Evolutionary conservation across 768 basidiomycete genomes (phyloP), one percentile per base, ranked within the genome.

Genomic region (Leucosporidium scottii): DNA sequence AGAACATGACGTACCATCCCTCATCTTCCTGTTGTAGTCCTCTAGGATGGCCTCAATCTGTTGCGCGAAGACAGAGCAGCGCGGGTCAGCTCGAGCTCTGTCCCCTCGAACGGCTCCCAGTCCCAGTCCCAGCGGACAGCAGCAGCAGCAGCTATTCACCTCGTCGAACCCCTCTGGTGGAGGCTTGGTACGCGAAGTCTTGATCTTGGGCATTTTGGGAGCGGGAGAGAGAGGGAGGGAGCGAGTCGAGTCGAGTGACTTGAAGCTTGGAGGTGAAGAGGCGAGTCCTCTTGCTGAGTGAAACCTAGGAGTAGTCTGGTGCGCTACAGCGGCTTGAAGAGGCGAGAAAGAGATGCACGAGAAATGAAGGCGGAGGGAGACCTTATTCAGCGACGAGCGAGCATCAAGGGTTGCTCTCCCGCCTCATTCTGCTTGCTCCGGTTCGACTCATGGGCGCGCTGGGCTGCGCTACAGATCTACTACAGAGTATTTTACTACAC

Each of bases 21-120:
- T 83, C 96, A 99, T 99, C 82, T 96, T 98, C 82, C 92, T 91
- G 54, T 91, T 90, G 78, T 98, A 99, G 80, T 98, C 96, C 73
- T 98, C 96, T 73, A 98, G 87, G 74, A 97, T 87, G 89, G 94
- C 78, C 67, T 75, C 69, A 70, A 67, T 63, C 30, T 27, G 9
- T 23, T 27, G 50, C 7, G 28, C 47, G 27, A 23, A 47, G 66
- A 20, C 18, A 67, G 28, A 23, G 30, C 77, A 21, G 30, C 77
- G n/a, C 75, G 65, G n/a, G 61, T 50, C 31, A 30, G 77, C 85
- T 27, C 92, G 56, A 34, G 34, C 34, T 34, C 34, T 34, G 5
- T 4, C n/a, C 34, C 34, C 34, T 34, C 34, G 34, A 34, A 10
- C 34, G 10, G 34, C 34, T 34, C 5, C 34, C n/a, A n/a, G n/a